Evolutionary conservation across 768 basidiomycete species (phyloP).

Genomic region (Cantharellus cinnabarinus): DNA sequence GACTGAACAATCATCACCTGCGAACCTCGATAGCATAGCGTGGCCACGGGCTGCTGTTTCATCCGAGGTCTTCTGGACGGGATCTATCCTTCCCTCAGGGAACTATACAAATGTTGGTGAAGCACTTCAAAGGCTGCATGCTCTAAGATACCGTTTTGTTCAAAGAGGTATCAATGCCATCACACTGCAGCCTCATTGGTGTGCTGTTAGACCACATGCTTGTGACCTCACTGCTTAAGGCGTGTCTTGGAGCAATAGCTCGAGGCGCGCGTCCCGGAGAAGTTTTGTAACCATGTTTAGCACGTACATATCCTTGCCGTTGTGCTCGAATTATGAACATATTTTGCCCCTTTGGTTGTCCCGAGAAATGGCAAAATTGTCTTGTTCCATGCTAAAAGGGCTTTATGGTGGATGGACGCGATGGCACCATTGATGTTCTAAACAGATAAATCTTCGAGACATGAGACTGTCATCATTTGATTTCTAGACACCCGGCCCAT

Average conservation of each 20-base stretch:
- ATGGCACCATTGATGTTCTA: too few species aligned
- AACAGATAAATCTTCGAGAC: too few species aligned
- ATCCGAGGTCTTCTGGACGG: conserved; percentile 65
- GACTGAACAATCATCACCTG: conserved; percentile 52
- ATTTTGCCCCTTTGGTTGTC: too few species aligned
- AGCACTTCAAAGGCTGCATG: conserved; percentile 47
- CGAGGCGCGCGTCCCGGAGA: too few species aligned
- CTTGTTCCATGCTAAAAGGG: too few species aligned
- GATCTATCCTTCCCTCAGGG: conserved; percentile 19
- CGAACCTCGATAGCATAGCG: conserved; percentile 42
- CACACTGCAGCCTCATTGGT: conserved; percentile 50
- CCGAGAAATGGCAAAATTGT: too few species aligned
- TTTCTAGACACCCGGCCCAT: too few species aligned
- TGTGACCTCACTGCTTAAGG: conserved; percentile 25
- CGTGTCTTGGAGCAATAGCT: not conserved
- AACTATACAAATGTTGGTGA: conserved; percentile 19
- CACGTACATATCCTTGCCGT: too few species aligned
- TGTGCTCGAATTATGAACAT: too few species aligned
- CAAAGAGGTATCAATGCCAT: conserved; percentile 40
- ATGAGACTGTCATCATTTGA: too few species aligned
- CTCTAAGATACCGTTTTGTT: conserved; percentile 36
- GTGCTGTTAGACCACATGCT: conserved; percentile 37
- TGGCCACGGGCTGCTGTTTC: conserved; percentile 58
- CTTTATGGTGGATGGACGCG: too few species aligned
- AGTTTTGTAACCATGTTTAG: too few species aligned